A percentile compares a stretch with the other conserved stretches of the same genome.
Evolutionary conservation across 768 basidiomycete genomes (phyloP).

Genomic region (Chiua virens): DNA sequence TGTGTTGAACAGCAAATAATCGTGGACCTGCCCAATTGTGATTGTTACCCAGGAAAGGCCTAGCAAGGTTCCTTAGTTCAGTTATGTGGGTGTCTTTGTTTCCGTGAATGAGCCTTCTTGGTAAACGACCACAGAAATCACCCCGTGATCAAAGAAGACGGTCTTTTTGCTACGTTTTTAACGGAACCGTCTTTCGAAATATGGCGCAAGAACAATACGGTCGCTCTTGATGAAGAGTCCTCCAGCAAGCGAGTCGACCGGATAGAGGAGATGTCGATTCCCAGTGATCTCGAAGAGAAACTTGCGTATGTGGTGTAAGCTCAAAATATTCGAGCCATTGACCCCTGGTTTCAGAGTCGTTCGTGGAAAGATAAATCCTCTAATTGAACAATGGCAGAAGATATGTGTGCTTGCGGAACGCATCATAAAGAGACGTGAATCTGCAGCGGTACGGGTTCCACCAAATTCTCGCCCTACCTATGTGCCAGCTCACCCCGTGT

Average conservation of each 20-base stretch:
- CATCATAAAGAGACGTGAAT: constrained; percentile 85
- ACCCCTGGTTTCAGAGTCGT: constrained; percentile 52
- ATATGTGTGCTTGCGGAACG: constrained; percentile 87
- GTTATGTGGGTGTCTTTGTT: constrained; percentile 54
- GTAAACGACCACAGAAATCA: constrained; percentile 66
- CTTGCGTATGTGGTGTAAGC: constrained; percentile 52
- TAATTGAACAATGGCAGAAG: constrained; percentile 92
- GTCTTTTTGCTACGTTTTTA: constrained; percentile 76
- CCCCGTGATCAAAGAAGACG: constrained; percentile 87
- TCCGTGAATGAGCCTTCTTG: background rate
- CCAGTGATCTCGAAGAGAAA: constrained; percentile 90
- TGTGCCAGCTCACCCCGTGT: constrained; percentile 69
- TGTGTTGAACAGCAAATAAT: constrained; percentile 26
- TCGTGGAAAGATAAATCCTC: constrained; percentile 67
- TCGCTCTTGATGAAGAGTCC: constrained; percentile 89
- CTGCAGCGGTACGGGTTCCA: constrained; percentile 79
- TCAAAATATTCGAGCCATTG: background rate
- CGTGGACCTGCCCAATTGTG: background rate
- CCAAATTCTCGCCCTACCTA: constrained; percentile 62
- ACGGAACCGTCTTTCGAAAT: constrained; percentile 80
- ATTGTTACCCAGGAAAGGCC: constrained; percentile 58
- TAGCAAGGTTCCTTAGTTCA: constrained; percentile 77
- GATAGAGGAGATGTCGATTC: constrained; percentile 89
- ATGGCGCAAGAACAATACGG: constrained; percentile 78
- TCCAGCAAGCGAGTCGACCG: constrained; percentile 73